Evolutionary conservation across 768 basidiomycete genomes (phyloP).

Genomic region (Kwoniella shandongensis): DNA sequence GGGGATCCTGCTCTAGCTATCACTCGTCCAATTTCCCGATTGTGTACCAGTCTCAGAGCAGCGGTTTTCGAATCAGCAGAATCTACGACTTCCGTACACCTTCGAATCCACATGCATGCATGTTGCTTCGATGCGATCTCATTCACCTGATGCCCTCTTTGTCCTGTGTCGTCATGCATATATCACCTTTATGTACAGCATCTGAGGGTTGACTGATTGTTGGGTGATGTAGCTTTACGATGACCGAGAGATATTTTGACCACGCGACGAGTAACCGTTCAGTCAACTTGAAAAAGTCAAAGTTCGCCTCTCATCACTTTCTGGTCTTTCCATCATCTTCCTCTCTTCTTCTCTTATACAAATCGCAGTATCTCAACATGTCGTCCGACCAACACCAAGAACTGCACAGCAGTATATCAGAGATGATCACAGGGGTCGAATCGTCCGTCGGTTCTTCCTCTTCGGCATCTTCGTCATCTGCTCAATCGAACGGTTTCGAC

Average conservation of each 20-base stretch:
- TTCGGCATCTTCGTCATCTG: constrained; percentile 12
- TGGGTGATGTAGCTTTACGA: constrained; percentile 4
- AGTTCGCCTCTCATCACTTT: not conserved
- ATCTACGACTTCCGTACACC: too few species aligned
- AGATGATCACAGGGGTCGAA: constrained; percentile 36
- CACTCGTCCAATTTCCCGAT: too few species aligned
- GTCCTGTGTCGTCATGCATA: too few species aligned
- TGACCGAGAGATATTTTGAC: not conserved
- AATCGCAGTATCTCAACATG: not conserved
- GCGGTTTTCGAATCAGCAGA: too few species aligned
- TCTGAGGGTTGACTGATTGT: constrained; percentile 14
- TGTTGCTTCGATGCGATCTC: too few species aligned
- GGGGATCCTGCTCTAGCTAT: constrained; percentile 32
- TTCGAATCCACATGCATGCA: too few species aligned
- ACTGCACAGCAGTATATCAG: constrained; percentile 20
- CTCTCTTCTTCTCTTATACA: not conserved
- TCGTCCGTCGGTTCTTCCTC: constrained; percentile 22
- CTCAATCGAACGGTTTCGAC: constrained; percentile 6
- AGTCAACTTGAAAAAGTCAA: not conserved
- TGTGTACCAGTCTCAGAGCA: too few species aligned
- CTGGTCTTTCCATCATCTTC: not conserved
- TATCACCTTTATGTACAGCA: too few species aligned
- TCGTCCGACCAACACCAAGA: constrained; percentile 1
- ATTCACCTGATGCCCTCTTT: too few species aligned
- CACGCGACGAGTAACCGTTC: not conserved